Base-by-base conservation (phyloP, 495 filamentous ascomycete genomes). In the Penicillium argentinense region DNA sequence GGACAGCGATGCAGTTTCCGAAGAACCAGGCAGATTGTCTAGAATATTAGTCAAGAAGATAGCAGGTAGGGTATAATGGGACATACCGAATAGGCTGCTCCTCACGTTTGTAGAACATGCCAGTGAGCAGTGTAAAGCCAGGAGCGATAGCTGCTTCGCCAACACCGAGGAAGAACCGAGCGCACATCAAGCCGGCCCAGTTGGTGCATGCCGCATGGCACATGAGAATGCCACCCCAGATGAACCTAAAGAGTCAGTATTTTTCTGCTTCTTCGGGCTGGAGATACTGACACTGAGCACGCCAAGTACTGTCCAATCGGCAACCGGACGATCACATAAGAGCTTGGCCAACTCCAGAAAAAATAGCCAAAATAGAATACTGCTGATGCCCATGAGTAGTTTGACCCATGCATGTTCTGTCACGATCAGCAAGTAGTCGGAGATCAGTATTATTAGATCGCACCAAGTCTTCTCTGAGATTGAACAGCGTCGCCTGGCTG, bases 1-100 rank as follows among this genome's bases (percentile, higher is more conserved):
- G 82, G 5, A 77, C 81, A 1, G 78, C 81, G 8, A 80, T 33
- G 0, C 79, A 80, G 29, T 82, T 76, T 2, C 78, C 82, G 12
- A 74, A 72, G 51, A 83, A 87, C 80, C 82, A 86, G 0, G 77
- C 55, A 4, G 54, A 57, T 57, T 57, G 54, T 1, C 54, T 57
- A 19, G 12, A 5, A 1, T 29, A 9, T 51, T 22, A 47, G 39
- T 23, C n/a, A 17, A 12, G 11, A 21, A 3, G 34, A 22, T 5
- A 2, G 8, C 1, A 1, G 5, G 1, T 33, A 33, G 8, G 0
- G 12, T 18, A 13, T 6, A 26, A 11, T 16, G 1, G 1, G 14
- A 63, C 71, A 26, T 76, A 63, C 21, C 77, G 68, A 18, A 77
- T 50, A 0, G 75, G 75, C 42, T 81, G 77, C 48, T 81, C 76